A percentile compares a stretch with the other conserved stretches of the same genome.
These are phyloP conservation scores for Westerdykella sp. DNA, from an alignment of 2,329 filamentous ascomycete genomes.

Conservation along the genomic window DNA sequence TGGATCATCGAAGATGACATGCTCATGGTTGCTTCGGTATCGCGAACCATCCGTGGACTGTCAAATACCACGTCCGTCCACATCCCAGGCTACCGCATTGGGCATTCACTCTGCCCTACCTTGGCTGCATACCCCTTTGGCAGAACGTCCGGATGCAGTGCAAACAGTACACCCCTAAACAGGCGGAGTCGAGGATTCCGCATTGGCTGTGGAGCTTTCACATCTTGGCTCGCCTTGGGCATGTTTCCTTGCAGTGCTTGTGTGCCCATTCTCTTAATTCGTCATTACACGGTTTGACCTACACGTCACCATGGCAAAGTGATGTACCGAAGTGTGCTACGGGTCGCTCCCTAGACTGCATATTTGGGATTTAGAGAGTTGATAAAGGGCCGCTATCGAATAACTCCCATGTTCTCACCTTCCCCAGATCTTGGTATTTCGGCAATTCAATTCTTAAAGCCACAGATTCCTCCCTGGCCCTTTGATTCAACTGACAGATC, in stretches of 20 bases:
- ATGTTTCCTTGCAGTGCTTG: conserved; percentile 35
- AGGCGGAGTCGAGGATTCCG: conserved; percentile 24
- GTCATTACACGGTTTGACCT: conserved; percentile 25
- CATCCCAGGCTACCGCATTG: conserved; percentile 11
- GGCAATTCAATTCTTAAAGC: neutral
- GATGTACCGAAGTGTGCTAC: conserved; percentile 16
- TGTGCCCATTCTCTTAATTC: conserved; percentile 22
- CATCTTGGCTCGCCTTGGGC: conserved; percentile 29
- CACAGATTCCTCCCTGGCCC: too few species aligned
- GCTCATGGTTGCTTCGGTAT: too few species aligned
- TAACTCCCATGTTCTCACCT: conserved; percentile 9
- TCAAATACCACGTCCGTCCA: too few species aligned
- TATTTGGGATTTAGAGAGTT: conserved; percentile 22
- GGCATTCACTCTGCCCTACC: conserved; percentile 12
- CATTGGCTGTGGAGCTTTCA: conserved; percentile 19
- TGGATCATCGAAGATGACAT: too few species aligned
- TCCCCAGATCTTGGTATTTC: conserved; percentile 12
- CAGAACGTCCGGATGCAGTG: conserved; percentile 14
- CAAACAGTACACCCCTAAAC: conserved; percentile 21
- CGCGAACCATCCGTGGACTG: too few species aligned
- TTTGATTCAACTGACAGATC: too few species aligned
- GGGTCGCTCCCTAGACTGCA: conserved; percentile 17
- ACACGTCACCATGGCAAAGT: conserved; percentile 30
- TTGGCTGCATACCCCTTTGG: conserved; percentile 21
- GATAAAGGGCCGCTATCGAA: conserved; percentile 12